phyloP scores from a whole-genome alignment of 306 rosid species.

The Glycine tomentella region DNA sequence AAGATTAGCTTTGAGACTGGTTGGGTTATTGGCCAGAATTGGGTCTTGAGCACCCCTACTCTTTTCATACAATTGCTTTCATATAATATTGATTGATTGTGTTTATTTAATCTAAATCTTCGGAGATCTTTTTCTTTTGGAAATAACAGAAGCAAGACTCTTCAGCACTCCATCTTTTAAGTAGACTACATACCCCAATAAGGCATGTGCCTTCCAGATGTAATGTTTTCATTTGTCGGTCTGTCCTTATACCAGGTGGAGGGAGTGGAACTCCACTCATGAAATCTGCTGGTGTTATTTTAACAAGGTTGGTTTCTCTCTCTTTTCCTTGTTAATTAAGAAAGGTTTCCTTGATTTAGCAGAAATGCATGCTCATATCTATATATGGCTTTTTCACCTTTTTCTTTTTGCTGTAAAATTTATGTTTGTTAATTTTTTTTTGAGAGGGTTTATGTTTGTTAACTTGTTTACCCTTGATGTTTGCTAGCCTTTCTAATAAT shows the following conservation, averaged over 20 bases:
- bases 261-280: slow-evolving; percentile 65
- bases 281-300: slow-evolving; percentile 74
- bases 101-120: slow-evolving; percentile 40
- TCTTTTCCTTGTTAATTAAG: slow-evolving; percentile 12
- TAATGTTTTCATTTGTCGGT: slow-evolving; percentile 73
- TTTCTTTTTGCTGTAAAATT: slow-evolving; percentile 14
- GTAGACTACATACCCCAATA: slow-evolving; percentile 61
- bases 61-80: neutral
- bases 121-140: slow-evolving; percentile 40
- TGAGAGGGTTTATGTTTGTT: slow-evolving; percentile 1
- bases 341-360: slow-evolving; percentile 6
- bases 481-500: slow-evolving; percentile 34
- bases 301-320: slow-evolving; percentile 61
- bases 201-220: slow-evolving; percentile 70
- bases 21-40: neutral
- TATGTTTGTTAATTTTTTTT: neutral
- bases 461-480: slow-evolving; percentile 33
- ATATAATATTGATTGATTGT: neutral
- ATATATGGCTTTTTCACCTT: slow-evolving; percentile 11
- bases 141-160: slow-evolving; percentile 68
- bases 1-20: too few relatives aligned
- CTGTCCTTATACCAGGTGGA: slow-evolving; percentile 76
- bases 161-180: slow-evolving; percentile 65
- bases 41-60: neutral
- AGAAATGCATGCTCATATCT: neutral